These are phyloP conservation scores for Neonectria magnoliae DNA, from an alignment of 2,329 filamentous ascomycete genomes.

Conservation along the genomic window DNA sequence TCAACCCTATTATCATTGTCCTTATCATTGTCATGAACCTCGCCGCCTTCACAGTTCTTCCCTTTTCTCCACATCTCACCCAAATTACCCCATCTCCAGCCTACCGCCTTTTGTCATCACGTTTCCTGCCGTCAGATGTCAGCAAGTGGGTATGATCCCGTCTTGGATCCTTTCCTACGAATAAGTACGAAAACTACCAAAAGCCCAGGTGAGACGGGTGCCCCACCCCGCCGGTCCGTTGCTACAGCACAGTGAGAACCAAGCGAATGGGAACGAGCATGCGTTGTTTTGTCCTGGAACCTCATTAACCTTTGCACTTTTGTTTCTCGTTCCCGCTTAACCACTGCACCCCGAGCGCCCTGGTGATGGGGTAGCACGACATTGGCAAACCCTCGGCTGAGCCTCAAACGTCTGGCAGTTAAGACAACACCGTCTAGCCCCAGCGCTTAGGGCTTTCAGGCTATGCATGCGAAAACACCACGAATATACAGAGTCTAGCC, in stretches of 20 bases:
- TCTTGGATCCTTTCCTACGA: neutral
- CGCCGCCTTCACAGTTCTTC: neutral
- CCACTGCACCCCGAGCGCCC: neutral
- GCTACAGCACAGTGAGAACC: neutral
- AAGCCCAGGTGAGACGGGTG: neutral
- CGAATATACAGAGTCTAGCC: too few species aligned
- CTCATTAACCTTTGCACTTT: conserved; percentile 14
- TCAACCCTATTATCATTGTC: neutral
- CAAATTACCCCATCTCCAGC: neutral
- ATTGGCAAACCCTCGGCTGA: neutral
- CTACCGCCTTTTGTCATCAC: neutral
- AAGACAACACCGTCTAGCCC: neutral
- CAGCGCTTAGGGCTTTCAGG: too few species aligned
- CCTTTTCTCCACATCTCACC: neutral
- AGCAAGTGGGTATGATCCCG: neutral
- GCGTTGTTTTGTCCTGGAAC: neutral
- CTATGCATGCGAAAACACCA: too few species aligned
- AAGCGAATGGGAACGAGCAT: neutral
- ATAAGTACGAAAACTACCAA: neutral
- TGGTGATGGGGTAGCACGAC: neutral
- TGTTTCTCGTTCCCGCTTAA: conserved; percentile 15
- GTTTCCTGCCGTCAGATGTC: neutral
- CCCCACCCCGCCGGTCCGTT: neutral
- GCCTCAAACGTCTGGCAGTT: neutral
- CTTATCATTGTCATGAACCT: neutral